Percentiles rank a stretch among this genome's conserved stretches.
Conservation (phyloP, 225 moss, liverwort and hornwort genomes). For the Bryoerythrophyllum caledonicum region DNA sequence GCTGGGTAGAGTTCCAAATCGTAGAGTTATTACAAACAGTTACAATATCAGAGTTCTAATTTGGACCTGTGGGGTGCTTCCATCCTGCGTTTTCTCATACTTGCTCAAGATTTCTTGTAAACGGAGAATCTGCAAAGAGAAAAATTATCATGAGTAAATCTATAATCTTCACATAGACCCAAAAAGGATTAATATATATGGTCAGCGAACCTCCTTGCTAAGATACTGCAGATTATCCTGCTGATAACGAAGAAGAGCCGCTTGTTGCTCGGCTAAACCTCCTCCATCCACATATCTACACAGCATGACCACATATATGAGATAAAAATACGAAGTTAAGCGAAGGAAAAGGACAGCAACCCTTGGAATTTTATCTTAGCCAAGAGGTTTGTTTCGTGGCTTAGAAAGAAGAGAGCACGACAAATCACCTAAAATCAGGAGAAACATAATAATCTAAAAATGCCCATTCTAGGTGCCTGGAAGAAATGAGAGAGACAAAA, state of each 20-base stretch:
- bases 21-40: not conserved
- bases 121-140: conserved; percentile 52
- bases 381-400: too few relatives aligned
- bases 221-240: conserved; percentile 68
- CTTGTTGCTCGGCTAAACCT: conserved; percentile 66
- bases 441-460: not conserved
- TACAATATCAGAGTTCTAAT: not conserved
- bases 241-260: conserved; percentile 65
- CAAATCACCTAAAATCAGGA: not conserved
- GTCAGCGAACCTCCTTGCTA: conserved; percentile 45
- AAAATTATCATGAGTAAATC: conserved; percentile 19
- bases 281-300: conserved; percentile 50
- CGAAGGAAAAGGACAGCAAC: not conserved
- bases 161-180: not conserved
- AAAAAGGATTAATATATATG: not conserved
- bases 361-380: not conserved
- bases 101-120: conserved; percentile 58
- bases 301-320: conserved; percentile 19
- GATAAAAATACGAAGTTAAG: conserved; percentile 10
- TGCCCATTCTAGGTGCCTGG: not conserved
- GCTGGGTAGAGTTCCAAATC: not conserved
- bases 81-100: conserved; percentile 53
- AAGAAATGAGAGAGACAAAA: conserved; percentile 23
- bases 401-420: not conserved
- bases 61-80: conserved; percentile 59